Conservation (phyloP, 768 basidiomycete genomes). For the Suillus hirtellus region DNA sequence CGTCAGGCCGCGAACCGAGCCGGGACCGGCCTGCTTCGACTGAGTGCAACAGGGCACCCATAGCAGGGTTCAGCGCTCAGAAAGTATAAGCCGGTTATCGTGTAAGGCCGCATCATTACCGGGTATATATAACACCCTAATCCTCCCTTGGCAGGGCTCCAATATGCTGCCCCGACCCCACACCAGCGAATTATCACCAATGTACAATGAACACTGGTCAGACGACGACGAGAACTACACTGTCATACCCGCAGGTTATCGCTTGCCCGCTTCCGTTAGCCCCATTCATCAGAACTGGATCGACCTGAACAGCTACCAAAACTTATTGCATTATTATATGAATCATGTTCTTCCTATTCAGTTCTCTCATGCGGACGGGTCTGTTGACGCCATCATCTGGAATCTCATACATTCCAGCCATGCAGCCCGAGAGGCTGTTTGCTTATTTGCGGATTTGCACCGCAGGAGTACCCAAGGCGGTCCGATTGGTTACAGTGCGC, state of each 20-base stretch:
- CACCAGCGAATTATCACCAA: constrained; percentile 28
- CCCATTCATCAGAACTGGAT: constrained; percentile 18
- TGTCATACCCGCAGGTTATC: constrained; percentile 26
- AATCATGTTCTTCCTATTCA: constrained; percentile 63
- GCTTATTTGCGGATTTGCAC: constrained; percentile 64
- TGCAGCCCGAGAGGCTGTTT: constrained; percentile 58
- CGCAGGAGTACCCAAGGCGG: constrained; percentile 31
- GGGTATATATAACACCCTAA: not conserved
- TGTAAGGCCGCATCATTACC: not conserved
- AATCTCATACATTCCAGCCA: constrained; percentile 46
- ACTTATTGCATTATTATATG: constrained; percentile 49
- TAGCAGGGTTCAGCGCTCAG: not conserved
- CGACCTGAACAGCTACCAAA: constrained; percentile 21
- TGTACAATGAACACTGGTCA: constrained; percentile 16
- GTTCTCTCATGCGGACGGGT: constrained; percentile 63
- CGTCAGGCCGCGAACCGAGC: not conserved
- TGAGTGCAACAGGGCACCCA: not conserved
- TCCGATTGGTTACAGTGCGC: constrained; percentile 18
- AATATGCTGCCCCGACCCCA: constrained; percentile 19
- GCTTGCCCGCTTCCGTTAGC: constrained; percentile 14
- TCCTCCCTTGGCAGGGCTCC: too few relatives aligned
- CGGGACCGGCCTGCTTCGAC: not conserved
- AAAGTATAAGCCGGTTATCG: not conserved
- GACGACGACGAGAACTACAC: constrained; percentile 19
- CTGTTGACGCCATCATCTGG: constrained; percentile 48